Base-by-base conservation (phyloP, 805 yeast genomes). In the Candida pini region DNA sequence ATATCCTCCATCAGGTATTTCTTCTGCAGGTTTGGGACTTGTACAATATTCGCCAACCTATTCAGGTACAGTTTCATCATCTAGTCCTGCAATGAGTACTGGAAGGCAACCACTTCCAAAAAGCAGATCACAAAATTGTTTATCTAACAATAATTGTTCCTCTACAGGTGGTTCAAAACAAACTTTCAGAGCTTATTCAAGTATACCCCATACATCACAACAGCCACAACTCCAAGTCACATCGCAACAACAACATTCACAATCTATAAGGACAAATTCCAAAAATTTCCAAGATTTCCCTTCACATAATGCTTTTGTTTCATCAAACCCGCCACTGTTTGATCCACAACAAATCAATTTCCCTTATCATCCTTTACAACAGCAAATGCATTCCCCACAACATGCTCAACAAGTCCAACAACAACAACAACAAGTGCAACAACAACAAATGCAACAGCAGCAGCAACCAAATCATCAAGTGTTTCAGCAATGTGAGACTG, bases 71-170 rank as follows among this genome's bases (percentile, higher is more conserved):
- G 10, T 22, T 13, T 13, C 25, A n/a, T n/a, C n/a, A n/a, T n/a
- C n/a, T n/a, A n/a, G n/a, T n/a, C n/a, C n/a, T n/a, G n/a, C n/a
- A n/a, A n/a, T n/a, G n/a, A n/a, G n/a, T n/a, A n/a, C n/a, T n/a
- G n/a, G n/a, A n/a, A n/a, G n/a, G n/a, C n/a, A n/a, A n/a, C n/a
- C n/a, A n/a, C n/a, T n/a, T n/a, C n/a, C n/a, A n/a, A n/a, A n/a
- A 28, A 41, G 40, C 24, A 36, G 52, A 25, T 47, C 52, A 5
- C 33, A 41, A n/a, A 47, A 48, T 31, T 31, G 38, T n/a, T 31
- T 38, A 18, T 29, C 43, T 6, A 13, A 28, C n/a, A 20, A 18
- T 10, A 25, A 23, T 21, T 18, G 34, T 18, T 22, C 30, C n/a
- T 18, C 45, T 5, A 19, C 35, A 20, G 17, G 9, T 9, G 13